Evolutionary conservation across 495 filamentous ascomycete species (phyloP), one percentile per base, ranked within the genome.

Genomic region (Daldinia vernicosa): DNA sequence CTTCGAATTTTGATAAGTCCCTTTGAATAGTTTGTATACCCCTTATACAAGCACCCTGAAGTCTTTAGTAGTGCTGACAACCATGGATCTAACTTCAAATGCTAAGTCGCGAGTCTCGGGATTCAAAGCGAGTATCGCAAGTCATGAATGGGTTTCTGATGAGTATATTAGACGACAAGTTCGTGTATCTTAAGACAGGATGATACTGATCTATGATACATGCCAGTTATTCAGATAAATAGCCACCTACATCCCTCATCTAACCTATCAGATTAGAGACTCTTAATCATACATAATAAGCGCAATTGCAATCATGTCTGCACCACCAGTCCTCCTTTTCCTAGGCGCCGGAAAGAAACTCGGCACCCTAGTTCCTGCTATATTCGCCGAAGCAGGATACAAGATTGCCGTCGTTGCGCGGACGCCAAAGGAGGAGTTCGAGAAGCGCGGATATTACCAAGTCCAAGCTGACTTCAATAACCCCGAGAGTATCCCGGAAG

Each of bases 381-480:
- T 65, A 14, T 65, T 65, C 52, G 51, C 52, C 19, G 52, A 65
- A 6, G 62, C 62, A 11, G 62, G 62, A 9, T 65, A 65, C 28
- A 65, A 57, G 52, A 57, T 65, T 12, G 52, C 52, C 19, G 62
- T 57, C 11, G 52, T 37, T 3, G 50, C 62, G 14, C 62, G 62
- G 11, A 57, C 52, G 17, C 19, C 24, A 27, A 57, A 65, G 52
- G 39, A 65, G 9, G 62, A 65, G n/a, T 65, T 65, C 28, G 62
- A 65, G 26, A 35, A n/a, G 11, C 37, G 52, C 27, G 62, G 62
- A 28, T 64, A 64, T 37, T 64, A 64, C 51, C 61, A 64, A 4
- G 61, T 64, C 9, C 61, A 64, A 11, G 61, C 61, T 8, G 61
- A 64, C 37, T 64, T 64, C 27, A 64, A 64, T n/a, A 35, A 64